Evolutionary conservation across 768 basidiomycete genomes (phyloP), one percentile per base, ranked within the genome.

Genomic region (Psilocybe tampanensis): DNA sequence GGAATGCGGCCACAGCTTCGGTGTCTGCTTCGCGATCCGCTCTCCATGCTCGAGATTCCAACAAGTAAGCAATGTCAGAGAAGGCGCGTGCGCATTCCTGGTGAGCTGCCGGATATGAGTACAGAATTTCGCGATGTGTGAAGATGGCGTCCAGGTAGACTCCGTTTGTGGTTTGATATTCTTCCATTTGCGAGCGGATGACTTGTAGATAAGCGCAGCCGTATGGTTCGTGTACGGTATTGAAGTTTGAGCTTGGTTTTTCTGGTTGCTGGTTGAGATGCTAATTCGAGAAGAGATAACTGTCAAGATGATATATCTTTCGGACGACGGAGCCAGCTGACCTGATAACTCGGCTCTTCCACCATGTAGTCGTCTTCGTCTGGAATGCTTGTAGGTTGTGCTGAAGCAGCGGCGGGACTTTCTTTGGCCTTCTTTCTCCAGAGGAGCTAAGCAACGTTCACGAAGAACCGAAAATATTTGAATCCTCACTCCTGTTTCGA

Each of bases 111-210:
- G 90, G 89, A 65, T 76, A 86, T 9, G 86, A 81, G 60, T 72
- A 75, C 59, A 86, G 76, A 34, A 88, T 82, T 67, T 87, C 84
- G 66, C 90, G 88, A 73, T 92, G 90, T 0, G 85, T 84, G 72
- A 90, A 89, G 64, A 92, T 86, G 50, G 81, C 78, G 66, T 92
- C 90, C 71, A 92, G 81, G 66, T 90, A 92, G 56, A 82, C 88
- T 64, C 89, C 89, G 73, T 81, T 79, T 45, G 86, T 88, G 54
- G 86, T 90, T 53, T 69, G 69, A 59, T 74, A 81, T 43, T 70
- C 75, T 63, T 79, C 80, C 70, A 88, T 68, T 56, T 85, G 85
- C 53, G 76, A 76, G 63, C 80, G 82, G 62, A 88, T 79, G 60
- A 79, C 73, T 68, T 82, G 82, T 47, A 88, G 80, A 69, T 83